phyloP scores from a whole-genome alignment of 768 basidiomycete genomes.

The Rhodotorula babjevae region DNA sequence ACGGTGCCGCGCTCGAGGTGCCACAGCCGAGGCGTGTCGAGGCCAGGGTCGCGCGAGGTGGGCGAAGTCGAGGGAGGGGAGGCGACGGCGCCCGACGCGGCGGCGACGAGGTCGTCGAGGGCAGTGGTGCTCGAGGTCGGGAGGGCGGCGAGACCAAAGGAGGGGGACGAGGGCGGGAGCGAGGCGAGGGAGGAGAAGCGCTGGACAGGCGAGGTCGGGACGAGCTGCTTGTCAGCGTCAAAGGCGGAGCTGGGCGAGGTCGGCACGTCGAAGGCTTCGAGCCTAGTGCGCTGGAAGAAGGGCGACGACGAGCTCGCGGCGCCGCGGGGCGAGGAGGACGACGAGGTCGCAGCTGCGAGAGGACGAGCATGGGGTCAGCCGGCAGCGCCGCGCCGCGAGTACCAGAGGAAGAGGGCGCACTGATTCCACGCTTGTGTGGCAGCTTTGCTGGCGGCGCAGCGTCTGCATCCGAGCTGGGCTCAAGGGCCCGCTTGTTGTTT shows the following conservation, averaged over 20 bases:
- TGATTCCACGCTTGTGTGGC: background rate
- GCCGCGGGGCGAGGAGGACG: background rate
- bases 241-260: slow-evolving; percentile 8
- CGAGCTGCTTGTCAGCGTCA: background rate
- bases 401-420: background rate
- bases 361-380: background rate
- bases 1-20: slow-evolving; percentile 20
- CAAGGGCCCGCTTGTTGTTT: slow-evolving; percentile 7
- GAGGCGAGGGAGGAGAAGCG: background rate
- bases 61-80: background rate
- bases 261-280: slow-evolving; percentile 22
- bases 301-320: slow-evolving; percentile 10
- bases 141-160: background rate
- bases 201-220: slow-evolving; percentile 3
- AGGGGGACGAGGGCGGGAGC: slow-evolving; percentile 27
- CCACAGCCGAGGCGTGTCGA: background rate
- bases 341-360: background rate
- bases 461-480: background rate
- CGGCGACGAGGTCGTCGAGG: background rate
- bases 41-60: background rate
- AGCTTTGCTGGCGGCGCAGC: background rate
- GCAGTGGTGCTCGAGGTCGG: background rate
- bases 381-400: too few relatives aligned
- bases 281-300: slow-evolving; percentile 11
- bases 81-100: background rate